Evolutionary conservation across 768 basidiomycete species (phyloP), one percentile per base, ranked within the genome.

Genomic region (Podaxis sp.): DNA sequence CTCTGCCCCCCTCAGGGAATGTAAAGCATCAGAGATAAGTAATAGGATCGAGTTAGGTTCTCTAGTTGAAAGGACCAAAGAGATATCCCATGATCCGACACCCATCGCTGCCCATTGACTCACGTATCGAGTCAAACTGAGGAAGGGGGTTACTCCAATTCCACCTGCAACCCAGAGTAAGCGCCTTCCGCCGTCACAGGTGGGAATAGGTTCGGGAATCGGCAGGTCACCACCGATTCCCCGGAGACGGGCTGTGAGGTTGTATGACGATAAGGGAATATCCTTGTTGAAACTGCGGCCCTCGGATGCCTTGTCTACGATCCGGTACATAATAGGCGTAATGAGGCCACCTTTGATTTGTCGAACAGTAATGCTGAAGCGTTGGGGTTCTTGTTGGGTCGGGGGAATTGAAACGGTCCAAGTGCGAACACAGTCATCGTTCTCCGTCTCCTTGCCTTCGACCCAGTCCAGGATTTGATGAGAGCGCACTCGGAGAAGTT

Each of bases 61-160:
- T 18, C 79, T 75, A 2, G 83, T 81, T 1, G 85, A 79, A 3
- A 86, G 61, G 4, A 79, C 69, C 23, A 87, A 71, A 0, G 72
- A 70, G 18, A 87, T 73, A 62, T 84, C 77, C 63, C 70, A 72
- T n/a, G 59, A 42, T 48, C 60, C 32, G 47, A 46, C 47, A 27
- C 14, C 23, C 25, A 21, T 11, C 21, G n/a, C 38, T 11, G n/a
- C 40, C 35, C 58, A 59, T n/a, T 47, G 25, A 9, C 61, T 61
- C 13, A 71, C 48, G 7, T 66, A 67, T 18, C 65, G 59, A 1
- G 84, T 72, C 79, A 87, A 79, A 27, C 78, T 77, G 21, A 88
- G 66, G 69, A 84, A 88, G 0, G 85, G 86, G 14, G 87, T 87
- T n/a, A 88, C 52, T 6, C 87, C 86, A 48, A 88, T 87, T 0